Percentiles rank a stretch among this genome's conserved stretches.
phyloP scores from a whole-genome alignment of 108 stramenopile species.

The Cyclotella sp. region DNA sequence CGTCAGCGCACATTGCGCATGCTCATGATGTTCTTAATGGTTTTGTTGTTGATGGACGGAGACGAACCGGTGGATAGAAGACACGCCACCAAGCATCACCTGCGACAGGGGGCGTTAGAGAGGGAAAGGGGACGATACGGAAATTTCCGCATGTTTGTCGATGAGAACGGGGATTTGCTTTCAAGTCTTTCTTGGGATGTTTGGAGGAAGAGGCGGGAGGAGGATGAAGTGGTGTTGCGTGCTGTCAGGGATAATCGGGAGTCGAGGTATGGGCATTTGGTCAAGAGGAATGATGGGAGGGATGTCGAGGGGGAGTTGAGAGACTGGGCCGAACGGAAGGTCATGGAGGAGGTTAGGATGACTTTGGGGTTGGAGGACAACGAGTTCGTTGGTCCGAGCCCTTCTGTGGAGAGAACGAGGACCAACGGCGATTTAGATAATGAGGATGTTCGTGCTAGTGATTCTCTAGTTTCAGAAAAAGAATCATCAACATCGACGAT shows the following conservation, averaged over 20 bases:
- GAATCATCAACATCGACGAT: not conserved
- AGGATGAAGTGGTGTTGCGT: slow-evolving; percentile 22
- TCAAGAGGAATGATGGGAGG: slow-evolving; percentile 57
- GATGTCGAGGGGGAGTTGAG: slow-evolving; percentile 60
- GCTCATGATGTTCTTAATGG: slow-evolving; percentile 82
- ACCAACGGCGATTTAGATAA: not conserved
- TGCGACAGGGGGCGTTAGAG: not conserved
- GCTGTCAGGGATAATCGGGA: slow-evolving; percentile 14
- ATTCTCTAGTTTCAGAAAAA: no score
- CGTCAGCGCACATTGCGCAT: slow-evolving; percentile 76
- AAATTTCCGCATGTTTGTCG: slow-evolving; percentile 11
- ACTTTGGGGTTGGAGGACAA: slow-evolving; percentile 10
- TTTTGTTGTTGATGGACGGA: slow-evolving; percentile 85
- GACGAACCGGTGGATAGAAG: slow-evolving; percentile 61
- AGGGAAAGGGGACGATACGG: not conserved
- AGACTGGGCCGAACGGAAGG: slow-evolving; percentile 50
- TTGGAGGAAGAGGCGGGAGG: slow-evolving; percentile 6
- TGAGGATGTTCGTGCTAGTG: no score
- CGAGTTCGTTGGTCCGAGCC: not conserved
- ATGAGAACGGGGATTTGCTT: slow-evolving; percentile 31
- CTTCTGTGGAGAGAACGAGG: not conserved
- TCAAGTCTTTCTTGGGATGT: slow-evolving; percentile 14
- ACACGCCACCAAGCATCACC: not conserved
- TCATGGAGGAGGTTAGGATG: slow-evolving; percentile 21
- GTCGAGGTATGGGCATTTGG: slow-evolving; percentile 58